Conservation (phyloP, 2,329 filamentous ascomycete species). For the Cercospora sp. region DNA sequence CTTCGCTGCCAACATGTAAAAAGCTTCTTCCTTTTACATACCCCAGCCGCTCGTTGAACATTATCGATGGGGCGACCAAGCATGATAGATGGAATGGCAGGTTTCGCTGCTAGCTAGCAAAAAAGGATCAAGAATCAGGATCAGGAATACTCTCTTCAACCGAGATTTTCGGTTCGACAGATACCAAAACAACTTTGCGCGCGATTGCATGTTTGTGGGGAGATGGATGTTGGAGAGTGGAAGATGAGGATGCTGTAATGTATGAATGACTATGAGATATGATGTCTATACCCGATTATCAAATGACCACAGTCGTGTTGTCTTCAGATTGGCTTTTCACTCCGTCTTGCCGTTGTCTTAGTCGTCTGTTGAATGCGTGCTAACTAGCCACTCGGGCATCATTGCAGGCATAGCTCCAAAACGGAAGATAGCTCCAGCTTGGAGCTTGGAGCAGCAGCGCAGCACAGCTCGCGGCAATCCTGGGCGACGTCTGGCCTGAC, state of each 20-base stretch:
- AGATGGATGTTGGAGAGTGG: neutral
- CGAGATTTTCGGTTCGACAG: neutral
- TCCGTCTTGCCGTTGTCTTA: too few relatives aligned
- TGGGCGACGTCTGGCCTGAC: too few relatives aligned
- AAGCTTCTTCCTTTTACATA: neutral
- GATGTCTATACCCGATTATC: neutral
- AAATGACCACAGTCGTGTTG: neutral
- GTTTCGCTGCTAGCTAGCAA: neutral
- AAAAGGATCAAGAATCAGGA: neutral
- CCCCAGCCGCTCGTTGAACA: neutral
- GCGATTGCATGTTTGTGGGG: neutral
- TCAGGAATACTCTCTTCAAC: neutral
- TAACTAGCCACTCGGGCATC: too few relatives aligned
- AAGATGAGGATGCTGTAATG: neutral
- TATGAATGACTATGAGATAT: neutral
- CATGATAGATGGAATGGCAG: neutral
- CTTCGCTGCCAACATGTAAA: constrained; percentile 20
- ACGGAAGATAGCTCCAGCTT: too few relatives aligned
- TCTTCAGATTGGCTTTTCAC: neutral
- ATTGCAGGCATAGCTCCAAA: too few relatives aligned
- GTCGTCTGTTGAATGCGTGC: too few relatives aligned
- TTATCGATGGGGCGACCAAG: neutral
- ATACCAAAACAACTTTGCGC: neutral
- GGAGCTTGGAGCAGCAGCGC: too few relatives aligned
- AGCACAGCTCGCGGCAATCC: too few relatives aligned